Percentiles rank a stretch among this genome's conserved stretches.
These are phyloP conservation scores for Melaleuca alternifolia DNA, from an alignment of 345 rosid species.

Conservation along the genomic window DNA sequence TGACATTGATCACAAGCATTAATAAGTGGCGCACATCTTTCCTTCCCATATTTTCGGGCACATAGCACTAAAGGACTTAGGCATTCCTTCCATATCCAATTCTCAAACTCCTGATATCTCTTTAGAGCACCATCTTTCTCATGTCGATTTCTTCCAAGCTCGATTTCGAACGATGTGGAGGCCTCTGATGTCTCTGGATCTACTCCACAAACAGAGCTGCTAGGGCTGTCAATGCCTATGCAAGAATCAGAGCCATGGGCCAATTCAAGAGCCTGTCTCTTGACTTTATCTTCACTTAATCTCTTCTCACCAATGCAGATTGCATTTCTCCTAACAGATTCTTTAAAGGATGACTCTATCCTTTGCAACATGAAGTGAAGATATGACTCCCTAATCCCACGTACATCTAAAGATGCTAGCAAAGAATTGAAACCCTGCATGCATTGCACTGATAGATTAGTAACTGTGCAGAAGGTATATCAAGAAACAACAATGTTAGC, in stretches of 20 bases:
- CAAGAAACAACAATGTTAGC: background rate
- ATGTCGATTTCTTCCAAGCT: constrained; percentile 35
- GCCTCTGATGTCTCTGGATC: constrained; percentile 40
- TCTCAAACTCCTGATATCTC: constrained; percentile 70
- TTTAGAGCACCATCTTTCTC: constrained; percentile 34
- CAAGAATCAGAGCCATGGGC: constrained; percentile 2
- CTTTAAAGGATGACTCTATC: constrained; percentile 62
- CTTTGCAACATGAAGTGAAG: constrained; percentile 58
- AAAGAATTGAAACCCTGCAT: constrained; percentile 64
- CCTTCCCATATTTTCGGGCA: constrained; percentile 51
- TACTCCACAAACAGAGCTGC: constrained; percentile 20
- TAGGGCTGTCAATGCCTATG: constrained; percentile 17
- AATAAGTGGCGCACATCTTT: constrained; percentile 36
- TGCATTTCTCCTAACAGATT: constrained; percentile 33
- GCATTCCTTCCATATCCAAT: constrained; percentile 72
- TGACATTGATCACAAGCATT: constrained; percentile 45
- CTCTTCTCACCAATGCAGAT: constrained; percentile 7
- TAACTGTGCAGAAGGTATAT: background rate
- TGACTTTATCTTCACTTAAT: background rate
- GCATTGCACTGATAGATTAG: background rate
- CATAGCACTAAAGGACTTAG: constrained; percentile 19
- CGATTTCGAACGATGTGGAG: constrained; percentile 52
- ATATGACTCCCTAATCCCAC: constrained; percentile 76
- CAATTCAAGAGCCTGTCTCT: constrained; percentile 12
- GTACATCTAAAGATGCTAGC: constrained; percentile 60